Percentiles rank a stretch among this genome's conserved stretches.
These are phyloP conservation scores for Trichoderma gamsii DNA, from an alignment of 495 filamentous ascomycete genomes.

Conservation along the genomic window DNA sequence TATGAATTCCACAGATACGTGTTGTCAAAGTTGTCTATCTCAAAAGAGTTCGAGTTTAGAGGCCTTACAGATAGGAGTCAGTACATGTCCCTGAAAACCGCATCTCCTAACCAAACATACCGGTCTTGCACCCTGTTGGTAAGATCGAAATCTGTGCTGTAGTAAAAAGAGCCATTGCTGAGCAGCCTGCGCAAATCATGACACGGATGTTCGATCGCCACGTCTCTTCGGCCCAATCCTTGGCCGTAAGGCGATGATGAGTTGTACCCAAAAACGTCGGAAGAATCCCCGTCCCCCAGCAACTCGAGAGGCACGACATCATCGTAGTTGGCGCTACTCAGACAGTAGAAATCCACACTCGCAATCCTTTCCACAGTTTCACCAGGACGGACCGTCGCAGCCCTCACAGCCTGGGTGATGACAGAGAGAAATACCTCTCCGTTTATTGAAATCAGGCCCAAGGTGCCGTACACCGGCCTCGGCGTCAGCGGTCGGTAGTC, in stretches of 20 bases:
- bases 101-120: slow-evolving; percentile 39
- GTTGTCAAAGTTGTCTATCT: slow-evolving; percentile 78
- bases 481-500: slow-evolving; percentile 67
- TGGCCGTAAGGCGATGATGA: slow-evolving; percentile 38
- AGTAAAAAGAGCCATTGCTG: slow-evolving; percentile 94
- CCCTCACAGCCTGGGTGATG: slow-evolving; percentile 68
- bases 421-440: slow-evolving; percentile 88
- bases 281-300: slow-evolving; percentile 37
- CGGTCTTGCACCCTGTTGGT: slow-evolving; percentile 91
- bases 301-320: slow-evolving; percentile 55
- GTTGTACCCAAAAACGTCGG: slow-evolving; percentile 38
- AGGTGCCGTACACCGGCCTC: slow-evolving; percentile 76
- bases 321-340: slow-evolving; percentile 81
- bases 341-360: slow-evolving; percentile 85
- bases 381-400: slow-evolving; percentile 75
- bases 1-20: slow-evolving; percentile 96
- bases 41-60: slow-evolving; percentile 56
- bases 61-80: slow-evolving; percentile 26
- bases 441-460: slow-evolving; percentile 80
- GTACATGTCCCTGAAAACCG: slow-evolving; percentile 20
- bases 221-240: slow-evolving; percentile 57
- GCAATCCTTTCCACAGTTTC: slow-evolving; percentile 85
- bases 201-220: slow-evolving; percentile 76
- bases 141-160: slow-evolving; percentile 93
- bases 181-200: slow-evolving; percentile 83